Evolutionary conservation across 208 protist species (phyloP).

Genomic region (Acanthamoeba sp.): DNA sequence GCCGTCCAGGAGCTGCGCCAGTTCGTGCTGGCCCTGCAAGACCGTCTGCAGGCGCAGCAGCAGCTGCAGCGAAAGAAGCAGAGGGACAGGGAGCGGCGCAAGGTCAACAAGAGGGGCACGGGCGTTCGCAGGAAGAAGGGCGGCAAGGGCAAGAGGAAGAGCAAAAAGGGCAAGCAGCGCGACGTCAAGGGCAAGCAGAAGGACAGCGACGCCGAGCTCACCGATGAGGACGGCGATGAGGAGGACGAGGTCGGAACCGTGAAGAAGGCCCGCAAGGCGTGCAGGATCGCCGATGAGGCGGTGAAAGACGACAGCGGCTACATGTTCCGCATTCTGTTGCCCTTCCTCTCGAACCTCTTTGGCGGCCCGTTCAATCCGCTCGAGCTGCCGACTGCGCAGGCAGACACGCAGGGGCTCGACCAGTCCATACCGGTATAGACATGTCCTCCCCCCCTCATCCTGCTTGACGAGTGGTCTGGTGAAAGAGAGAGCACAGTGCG

Average conservation of each 20-base stretch:
- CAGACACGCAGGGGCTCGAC: neutral
- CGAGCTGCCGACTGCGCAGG: neutral
- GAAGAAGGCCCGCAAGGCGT: neutral
- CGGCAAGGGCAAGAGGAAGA: neutral
- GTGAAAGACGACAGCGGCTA: neutral
- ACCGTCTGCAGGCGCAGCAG: neutral
- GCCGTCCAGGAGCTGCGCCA: conserved; percentile 17
- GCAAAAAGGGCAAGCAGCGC: conserved; percentile 19
- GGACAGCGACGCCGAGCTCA: neutral
- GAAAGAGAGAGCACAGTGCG: too few relatives aligned
- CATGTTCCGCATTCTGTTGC: conserved; percentile 56
- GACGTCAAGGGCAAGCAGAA: conserved; percentile 18
- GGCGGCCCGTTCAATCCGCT: conserved; percentile 71
- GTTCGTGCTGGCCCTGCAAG: conserved; percentile 1
- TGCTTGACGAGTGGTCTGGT: too few relatives aligned
- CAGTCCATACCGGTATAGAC: neutral
- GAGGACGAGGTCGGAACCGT: neutral
- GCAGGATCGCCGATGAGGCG: conserved; percentile 2
- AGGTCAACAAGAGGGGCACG: neutral
- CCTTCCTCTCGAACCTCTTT: conserved; percentile 67
- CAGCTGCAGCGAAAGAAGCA: neutral
- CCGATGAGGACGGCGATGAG: neutral
- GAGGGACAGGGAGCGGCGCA: neutral
- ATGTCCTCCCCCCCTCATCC: neutral
- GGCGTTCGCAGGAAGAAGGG: conserved; percentile 20